Percentiles rank a stretch among this genome's conserved stretches.
These are phyloP conservation scores for Lantana camara DNA, from an alignment of 257 asterid genomes.

Conservation along the genomic window DNA sequence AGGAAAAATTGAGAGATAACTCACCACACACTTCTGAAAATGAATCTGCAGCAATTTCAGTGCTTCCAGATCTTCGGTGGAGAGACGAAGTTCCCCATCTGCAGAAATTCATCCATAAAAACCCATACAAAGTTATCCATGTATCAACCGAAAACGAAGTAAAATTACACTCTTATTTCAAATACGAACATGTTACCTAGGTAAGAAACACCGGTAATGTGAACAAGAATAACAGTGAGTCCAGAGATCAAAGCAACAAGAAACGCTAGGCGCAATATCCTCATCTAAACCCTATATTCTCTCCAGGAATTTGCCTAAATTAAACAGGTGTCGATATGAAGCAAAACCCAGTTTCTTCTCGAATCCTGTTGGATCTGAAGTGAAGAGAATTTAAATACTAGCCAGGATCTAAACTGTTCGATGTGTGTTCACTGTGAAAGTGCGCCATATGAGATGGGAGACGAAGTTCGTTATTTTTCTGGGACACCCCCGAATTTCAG, in stretches of 20 bases:
- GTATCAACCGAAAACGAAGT: background rate
- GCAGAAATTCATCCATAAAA: background rate
- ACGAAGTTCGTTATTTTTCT: background rate
- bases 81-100: slow-evolving; percentile 48
- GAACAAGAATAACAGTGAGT: slow-evolving; percentile 59
- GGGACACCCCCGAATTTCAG: background rate
- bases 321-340: background rate
- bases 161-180: background rate
- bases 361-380: background rate
- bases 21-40: slow-evolving; percentile 80
- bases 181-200: slow-evolving; percentile 25
- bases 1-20: slow-evolving; percentile 20
- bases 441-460: background rate
- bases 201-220: slow-evolving; percentile 52
- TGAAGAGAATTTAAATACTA: background rate
- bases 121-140: background rate
- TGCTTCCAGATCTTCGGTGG: slow-evolving; percentile 62
- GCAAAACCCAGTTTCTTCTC: background rate
- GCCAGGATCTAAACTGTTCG: background rate
- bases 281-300: slow-evolving; percentile 42
- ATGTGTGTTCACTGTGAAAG: background rate
- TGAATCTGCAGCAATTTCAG: slow-evolving; percentile 50
- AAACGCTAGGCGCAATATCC: slow-evolving; percentile 57
- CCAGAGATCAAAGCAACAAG: slow-evolving; percentile 65
- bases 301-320: background rate